Conservation (phyloP, 2,329 filamentous ascomycete genomes). For the Ascosphaera apis region DNA sequence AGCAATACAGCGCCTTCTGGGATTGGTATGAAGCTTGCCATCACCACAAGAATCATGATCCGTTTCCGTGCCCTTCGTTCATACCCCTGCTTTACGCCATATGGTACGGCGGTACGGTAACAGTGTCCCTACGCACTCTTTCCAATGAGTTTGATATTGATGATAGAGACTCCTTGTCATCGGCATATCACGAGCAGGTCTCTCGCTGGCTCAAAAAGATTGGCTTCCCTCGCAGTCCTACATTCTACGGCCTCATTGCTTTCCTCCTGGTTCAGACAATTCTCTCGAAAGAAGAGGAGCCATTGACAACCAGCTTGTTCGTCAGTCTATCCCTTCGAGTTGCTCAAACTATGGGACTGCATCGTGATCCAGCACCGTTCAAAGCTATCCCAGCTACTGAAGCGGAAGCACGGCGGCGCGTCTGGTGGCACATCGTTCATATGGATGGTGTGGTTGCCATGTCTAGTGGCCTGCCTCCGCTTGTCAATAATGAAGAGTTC, state of each 20-base stretch:
- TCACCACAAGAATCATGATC: conserved; percentile 11
- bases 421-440: conserved; percentile 28
- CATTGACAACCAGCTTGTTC: conserved; percentile 24
- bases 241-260: conserved; percentile 22
- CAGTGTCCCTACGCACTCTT: conserved; percentile 19
- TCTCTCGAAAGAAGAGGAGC: conserved; percentile 25
- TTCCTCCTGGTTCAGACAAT: conserved; percentile 26
- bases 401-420: conserved; percentile 21
- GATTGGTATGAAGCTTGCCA: conserved; percentile 20
- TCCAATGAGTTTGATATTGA: conserved; percentile 17
- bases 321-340: conserved; percentile 24
- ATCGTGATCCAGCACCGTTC: conserved; percentile 26
- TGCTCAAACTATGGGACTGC: conserved; percentile 25
- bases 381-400: conserved; percentile 20
- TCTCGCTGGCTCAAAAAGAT: conserved; percentile 20
- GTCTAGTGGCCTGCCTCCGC: conserved; percentile 24
- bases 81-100: conserved; percentile 24
- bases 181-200: conserved; percentile 19
- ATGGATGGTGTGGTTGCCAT: conserved; percentile 27
- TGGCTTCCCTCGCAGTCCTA: conserved; percentile 23
- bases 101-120: conserved; percentile 26
- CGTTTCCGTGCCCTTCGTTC: conserved; percentile 19
- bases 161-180: conserved; percentile 16
- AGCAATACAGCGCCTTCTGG: conserved; percentile 22
- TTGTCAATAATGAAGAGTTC: conserved; percentile 24